Evolutionary conservation across 2,329 filamentous ascomycete genomes (phyloP).

Genomic region (Penicillium sp.): DNA sequence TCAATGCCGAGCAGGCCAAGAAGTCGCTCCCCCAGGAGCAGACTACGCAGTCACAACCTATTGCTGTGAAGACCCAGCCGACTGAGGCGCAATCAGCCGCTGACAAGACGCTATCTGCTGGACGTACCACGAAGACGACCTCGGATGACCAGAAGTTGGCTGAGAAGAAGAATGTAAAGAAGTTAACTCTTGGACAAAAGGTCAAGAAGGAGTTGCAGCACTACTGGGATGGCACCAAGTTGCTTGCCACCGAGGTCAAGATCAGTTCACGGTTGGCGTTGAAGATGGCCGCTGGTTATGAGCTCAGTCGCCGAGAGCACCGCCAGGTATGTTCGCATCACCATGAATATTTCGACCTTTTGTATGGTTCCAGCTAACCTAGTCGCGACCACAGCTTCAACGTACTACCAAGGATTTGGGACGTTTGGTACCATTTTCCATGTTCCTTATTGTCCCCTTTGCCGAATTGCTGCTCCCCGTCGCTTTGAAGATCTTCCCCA

Average conservation of each 20-base stretch:
- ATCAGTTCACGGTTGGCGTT: constrained; percentile 88
- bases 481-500: constrained; percentile 92
- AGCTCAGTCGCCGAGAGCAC: constrained; percentile 89
- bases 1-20: constrained; percentile 86
- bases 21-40: constrained; percentile 68
- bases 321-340: constrained; percentile 60
- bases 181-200: constrained; percentile 84
- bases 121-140: constrained; percentile 60
- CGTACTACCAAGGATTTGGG: constrained; percentile 91
- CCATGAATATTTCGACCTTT: not conserved
- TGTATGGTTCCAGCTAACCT: constrained; percentile 13
- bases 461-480: constrained; percentile 89
- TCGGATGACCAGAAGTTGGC: constrained; percentile 56
- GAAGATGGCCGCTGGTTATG: constrained; percentile 98
- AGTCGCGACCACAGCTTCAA: constrained; percentile 57
- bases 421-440: constrained; percentile 89
- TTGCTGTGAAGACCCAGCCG: constrained; percentile 5
- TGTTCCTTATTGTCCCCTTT: constrained; percentile 95
- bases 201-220: constrained; percentile 91
- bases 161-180: constrained; percentile 74
- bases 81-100: constrained; percentile 31
- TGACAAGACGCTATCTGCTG: constrained; percentile 55
- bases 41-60: constrained; percentile 25
- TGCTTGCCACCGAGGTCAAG: constrained; percentile 84
- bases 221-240: constrained; percentile 98